Percentiles rank a stretch among this genome's conserved stretches.
Evolutionary conservation across 768 basidiomycete genomes (phyloP).

Genomic region (Dacryopinax primogenitus): DNA sequence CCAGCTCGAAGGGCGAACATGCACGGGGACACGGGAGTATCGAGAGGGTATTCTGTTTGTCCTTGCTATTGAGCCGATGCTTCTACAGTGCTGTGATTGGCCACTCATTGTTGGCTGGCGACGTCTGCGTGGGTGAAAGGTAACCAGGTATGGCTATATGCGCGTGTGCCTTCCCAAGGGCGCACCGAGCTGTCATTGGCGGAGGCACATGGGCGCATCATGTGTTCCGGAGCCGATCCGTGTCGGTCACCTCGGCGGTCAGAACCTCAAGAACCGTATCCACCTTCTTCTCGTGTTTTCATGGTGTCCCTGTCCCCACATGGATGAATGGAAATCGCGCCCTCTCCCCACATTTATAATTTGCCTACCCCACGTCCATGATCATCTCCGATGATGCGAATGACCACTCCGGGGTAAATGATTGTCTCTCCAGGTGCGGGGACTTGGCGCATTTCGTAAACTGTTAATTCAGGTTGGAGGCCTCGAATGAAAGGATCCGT

Average conservation of each 20-base stretch:
- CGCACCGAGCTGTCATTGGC: background rate
- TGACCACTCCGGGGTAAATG: background rate
- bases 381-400: background rate
- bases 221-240: background rate
- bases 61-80: background rate
- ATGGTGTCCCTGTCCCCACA: background rate
- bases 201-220: slow-evolving; percentile 1
- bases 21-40: slow-evolving; percentile 4
- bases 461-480: background rate
- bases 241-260: background rate
- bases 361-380: background rate
- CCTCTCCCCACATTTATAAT: background rate
- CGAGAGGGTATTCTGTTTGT: slow-evolving; percentile 7
- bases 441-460: background rate
- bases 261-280: no score
- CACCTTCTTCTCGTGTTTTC: no score
- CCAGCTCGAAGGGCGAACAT: background rate
- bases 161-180: background rate
- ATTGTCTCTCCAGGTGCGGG: background rate
- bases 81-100: no score
- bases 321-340: background rate
- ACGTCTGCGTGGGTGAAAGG: background rate
- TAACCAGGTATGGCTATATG: background rate
- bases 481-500: background rate
- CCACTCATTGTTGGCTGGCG: background rate